phyloP scores from a whole-genome alignment of 129 eudicot genomes.

The Pseudognaphalium luteoalbum region DNA sequence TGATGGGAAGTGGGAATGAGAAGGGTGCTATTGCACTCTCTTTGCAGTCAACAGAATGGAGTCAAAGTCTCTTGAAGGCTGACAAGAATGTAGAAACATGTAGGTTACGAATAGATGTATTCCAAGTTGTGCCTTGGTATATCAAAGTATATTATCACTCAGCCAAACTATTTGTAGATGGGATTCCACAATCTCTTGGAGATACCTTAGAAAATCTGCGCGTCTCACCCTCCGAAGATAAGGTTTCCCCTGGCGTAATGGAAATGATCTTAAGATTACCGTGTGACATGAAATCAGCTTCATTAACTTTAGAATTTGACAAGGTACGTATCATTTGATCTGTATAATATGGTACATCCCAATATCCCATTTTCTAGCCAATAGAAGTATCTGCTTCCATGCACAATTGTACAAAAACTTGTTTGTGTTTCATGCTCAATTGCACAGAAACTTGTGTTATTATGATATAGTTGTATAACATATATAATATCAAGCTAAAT shows the following conservation, averaged over 20 bases:
- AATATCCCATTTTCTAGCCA: neutral
- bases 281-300: conserved; percentile 77
- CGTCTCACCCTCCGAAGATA: conserved; percentile 96
- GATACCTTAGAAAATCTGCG: conserved; percentile 55
- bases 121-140: conserved; percentile 99
- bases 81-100: conserved; percentile 41
- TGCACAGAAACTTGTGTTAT: neutral
- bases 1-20: conserved; percentile 97
- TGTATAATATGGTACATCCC: neutral
- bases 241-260: conserved; percentile 93
- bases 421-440: neutral
- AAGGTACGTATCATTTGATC: conserved; percentile 54
- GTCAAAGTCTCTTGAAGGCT: conserved; percentile 33
- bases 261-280: conserved; percentile 74
- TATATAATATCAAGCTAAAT: neutral
- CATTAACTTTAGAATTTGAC: conserved; percentile 81
- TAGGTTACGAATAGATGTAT: conserved; percentile 58
- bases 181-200: conserved; percentile 41
- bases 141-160: conserved; percentile 93
- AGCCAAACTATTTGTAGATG: conserved; percentile 62
- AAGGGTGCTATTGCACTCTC: conserved; percentile 91
- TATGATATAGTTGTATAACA: neutral
- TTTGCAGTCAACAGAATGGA: conserved; percentile 53
- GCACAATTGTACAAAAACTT: neutral
- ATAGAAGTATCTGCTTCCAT: neutral